These are phyloP conservation scores for Phytophthora fragariae DNA, from an alignment of 352 stramenopile genomes.

Conservation along the genomic window DNA sequence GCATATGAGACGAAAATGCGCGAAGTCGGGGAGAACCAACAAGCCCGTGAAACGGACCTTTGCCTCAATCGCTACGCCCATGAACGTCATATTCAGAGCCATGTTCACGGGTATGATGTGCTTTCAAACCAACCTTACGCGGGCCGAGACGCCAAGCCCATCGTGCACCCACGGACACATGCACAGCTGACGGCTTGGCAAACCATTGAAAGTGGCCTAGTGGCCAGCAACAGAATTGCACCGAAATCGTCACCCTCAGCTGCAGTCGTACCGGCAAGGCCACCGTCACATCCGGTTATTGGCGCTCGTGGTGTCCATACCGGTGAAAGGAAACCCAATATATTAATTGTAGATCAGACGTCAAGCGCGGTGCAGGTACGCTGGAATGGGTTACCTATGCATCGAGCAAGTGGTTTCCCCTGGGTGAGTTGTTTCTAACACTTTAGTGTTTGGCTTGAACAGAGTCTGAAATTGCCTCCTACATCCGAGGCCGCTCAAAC, in stretches of 20 bases:
- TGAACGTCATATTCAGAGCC: constrained; percentile 60
- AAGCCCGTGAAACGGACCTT: constrained; percentile 47
- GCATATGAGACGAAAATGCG: constrained; percentile 65
- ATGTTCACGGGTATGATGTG: constrained; percentile 70
- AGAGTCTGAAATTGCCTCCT: constrained; percentile 16
- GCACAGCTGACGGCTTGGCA: constrained; percentile 51
- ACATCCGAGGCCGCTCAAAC: constrained; percentile 6
- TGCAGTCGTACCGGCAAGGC: neutral
- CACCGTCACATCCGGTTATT: constrained; percentile 3
- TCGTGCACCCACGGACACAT: constrained; percentile 57
- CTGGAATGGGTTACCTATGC: neutral
- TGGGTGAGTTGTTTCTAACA: neutral
- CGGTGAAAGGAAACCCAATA: constrained; percentile 34
- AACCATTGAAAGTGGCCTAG: constrained; percentile 52
- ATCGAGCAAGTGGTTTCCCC: neutral
- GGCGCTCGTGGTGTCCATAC: neutral
- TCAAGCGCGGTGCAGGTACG: constrained; percentile 9
- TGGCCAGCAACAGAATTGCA: constrained; percentile 40
- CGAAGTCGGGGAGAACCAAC: constrained; percentile 42
- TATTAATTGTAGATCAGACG: constrained; percentile 38
- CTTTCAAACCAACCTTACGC: constrained; percentile 69
- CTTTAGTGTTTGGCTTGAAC: neutral
- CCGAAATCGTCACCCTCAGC: constrained; percentile 6
- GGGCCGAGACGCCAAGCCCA: constrained; percentile 56
- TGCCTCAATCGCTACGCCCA: constrained; percentile 75